Evolutionary conservation across 352 stramenopile genomes (phyloP).

Genomic region (Thraustochytrium striatum): DNA sequence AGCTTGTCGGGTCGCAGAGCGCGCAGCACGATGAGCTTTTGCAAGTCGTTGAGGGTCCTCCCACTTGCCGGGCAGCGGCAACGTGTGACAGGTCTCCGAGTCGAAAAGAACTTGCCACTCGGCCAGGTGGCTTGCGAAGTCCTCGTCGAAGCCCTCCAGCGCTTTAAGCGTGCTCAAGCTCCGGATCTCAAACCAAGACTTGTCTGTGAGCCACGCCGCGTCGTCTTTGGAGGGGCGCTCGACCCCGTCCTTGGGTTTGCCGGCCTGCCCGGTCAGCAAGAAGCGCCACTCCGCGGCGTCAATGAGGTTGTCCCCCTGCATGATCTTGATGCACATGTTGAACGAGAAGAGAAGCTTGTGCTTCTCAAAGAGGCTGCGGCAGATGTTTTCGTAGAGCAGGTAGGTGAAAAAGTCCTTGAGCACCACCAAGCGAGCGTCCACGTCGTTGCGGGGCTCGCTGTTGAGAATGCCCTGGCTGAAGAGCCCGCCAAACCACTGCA

Average conservation of each 20-base stretch:
- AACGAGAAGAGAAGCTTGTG: conserved; percentile 95
- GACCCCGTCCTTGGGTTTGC: conserved; percentile 60
- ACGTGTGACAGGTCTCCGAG: conserved; percentile 69
- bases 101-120: conserved; percentile 64
- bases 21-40: conserved; percentile 79
- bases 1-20: conserved; percentile 86
- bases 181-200: conserved; percentile 62
- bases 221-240: conserved; percentile 53
- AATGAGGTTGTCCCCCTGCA: conserved; percentile 62
- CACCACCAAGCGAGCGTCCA: conserved; percentile 74
- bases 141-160: conserved; percentile 81
- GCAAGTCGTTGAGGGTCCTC: conserved; percentile 74
- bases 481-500: conserved; percentile 92
- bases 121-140: conserved; percentile 65
- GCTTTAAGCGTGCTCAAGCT: conserved; percentile 68
- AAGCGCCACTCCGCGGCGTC: conserved; percentile 84
- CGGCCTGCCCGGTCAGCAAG: conserved; percentile 84
- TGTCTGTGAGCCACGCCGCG: conserved; percentile 61
- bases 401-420: conserved; percentile 90
- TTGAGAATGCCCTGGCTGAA: conserved; percentile 79
- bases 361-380: conserved; percentile 89
- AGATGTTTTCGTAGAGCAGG: conserved; percentile 89
- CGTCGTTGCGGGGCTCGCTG: conserved; percentile 66
- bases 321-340: conserved; percentile 82
- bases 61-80: conserved; percentile 64